Evolutionary conservation across 208 protist genomes (phyloP), one percentile per base, ranked within the genome.

Genomic region (Acanthamoeba lenticulata): DNA sequence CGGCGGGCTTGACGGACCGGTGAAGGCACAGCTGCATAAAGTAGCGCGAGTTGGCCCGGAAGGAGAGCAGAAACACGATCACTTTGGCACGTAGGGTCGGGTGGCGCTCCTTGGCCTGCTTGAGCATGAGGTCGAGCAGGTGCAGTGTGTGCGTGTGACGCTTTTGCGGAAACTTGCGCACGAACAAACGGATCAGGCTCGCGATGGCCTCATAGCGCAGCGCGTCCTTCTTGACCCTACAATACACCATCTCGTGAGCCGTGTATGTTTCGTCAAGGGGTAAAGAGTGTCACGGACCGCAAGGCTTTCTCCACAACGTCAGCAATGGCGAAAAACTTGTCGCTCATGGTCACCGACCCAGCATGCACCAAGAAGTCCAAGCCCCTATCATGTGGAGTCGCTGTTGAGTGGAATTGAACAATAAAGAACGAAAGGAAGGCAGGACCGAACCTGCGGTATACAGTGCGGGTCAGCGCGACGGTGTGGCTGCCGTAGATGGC

Each of bases 1-100:
- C 36, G 52, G 11, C 69, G 69, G 69, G 40, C 69, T 81, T 81
- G 38, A 81, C 69, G 40, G 9, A 29, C 19, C 69, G 69, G 19
- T 81, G 69, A 5, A 81, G 11, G 81, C 40, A 47, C 32, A 92
- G 40, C 34, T 92, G 88, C 57, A 92, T 92, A 19, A 92, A 24
- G 45, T 92, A 92, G 47, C 88, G 88, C 2, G 38, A 38, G 40
- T 79, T 55, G 40, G 88, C 88, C 29, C 57, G 6, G 40, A 92
- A 74, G 6, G 36, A 55, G 29, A 92, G 88, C 36, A 92, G 36
- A 32, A 44, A 92, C 36, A 74, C 38, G 11, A 92, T 77, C 27
- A 92, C 88, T 27, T 60, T 74, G 52, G 88, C 88, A 15, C 88
- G 36, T 15, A 77, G 52, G 19, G 52, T 90, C 17, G 40, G 52